Percentiles rank a stretch among this genome's conserved stretches.
These are phyloP conservation scores for Parastagonospora avenae DNA, from an alignment of 2,329 filamentous ascomycete genomes.

Conservation along the genomic window DNA sequence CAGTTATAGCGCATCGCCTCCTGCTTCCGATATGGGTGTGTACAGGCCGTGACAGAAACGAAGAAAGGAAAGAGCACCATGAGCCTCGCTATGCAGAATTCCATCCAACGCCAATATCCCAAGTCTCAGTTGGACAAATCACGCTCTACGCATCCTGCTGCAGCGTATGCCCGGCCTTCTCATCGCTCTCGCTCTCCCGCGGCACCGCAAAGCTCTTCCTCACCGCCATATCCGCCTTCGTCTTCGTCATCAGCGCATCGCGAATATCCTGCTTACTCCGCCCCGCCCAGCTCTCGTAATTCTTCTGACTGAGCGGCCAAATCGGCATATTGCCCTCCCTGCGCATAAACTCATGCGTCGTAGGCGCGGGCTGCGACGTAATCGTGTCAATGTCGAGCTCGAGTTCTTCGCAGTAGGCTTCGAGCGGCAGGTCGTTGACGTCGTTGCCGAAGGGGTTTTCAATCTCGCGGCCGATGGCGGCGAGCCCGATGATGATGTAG, in stretches of 20 bases:
- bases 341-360: conserved; percentile 58
- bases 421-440: conserved; percentile 71
- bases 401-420: conserved; percentile 76
- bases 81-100: conserved; percentile 4
- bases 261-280: conserved; percentile 49
- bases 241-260: conserved; percentile 51
- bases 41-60: neutral
- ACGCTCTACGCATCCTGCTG: conserved; percentile 13
- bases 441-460: conserved; percentile 86
- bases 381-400: conserved; percentile 76
- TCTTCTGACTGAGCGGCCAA: conserved; percentile 59
- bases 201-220: conserved; percentile 35
- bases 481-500: conserved; percentile 83
- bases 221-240: conserved; percentile 42
- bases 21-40: too few species aligned
- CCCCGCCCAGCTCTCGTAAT: conserved; percentile 45
- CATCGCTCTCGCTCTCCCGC: conserved; percentile 25
- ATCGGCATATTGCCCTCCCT: conserved; percentile 59
- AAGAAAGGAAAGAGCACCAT: conserved; percentile 1
- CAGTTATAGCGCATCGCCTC: too few species aligned
- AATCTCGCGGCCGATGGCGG: conserved; percentile 78
- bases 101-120: too few species aligned
- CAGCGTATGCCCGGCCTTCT: conserved; percentile 21
- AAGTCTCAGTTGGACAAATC: too few species aligned
- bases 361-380: conserved; percentile 61